Base-by-base conservation (phyloP, 306 rosid species). In the Ziziphus jujuba region DNA sequence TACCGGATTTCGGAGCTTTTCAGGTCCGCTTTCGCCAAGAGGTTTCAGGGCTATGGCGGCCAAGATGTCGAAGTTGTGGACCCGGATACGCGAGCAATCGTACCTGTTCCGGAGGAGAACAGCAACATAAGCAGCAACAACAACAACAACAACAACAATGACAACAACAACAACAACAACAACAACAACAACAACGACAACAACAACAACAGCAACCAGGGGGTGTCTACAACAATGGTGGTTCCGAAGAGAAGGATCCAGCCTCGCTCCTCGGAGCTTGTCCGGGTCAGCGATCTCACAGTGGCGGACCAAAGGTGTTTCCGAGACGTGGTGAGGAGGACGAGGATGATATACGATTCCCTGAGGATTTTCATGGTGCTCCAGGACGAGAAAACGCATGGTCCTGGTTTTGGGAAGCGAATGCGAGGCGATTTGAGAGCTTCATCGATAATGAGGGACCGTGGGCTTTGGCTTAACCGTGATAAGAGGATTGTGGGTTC, bases 401-500 rank as follows among this genome's bases (percentile, higher is more conserved):
- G 73, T 11, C 69, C 34, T 22, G 47, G 69, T 2, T 56, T 14
- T 48, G 48, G 53, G 5, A 80, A 57, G 61, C 77, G 76, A 49
- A 33, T 60, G 43, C 78, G 97, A 21, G 82, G 87, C 14, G 99
- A 90, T 77, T 66, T 95, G 48, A 71, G 70, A 22, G 99, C 96
- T 48, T 78, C 96, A 0, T 55, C 84, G 6, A 14, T 78, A 55
- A 83, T 95, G 87, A 84, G 83, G n/a, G 89, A 47, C 1, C 79
- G 80, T 1, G 92, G 90, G 0, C 47, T 95, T 68, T 95, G 99
- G 96, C 83, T 95, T 44, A 88, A 95, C 64, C 90, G 95, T 0
- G 99, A 95, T 16, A 88, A 90, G 75, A 70, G 99, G 25, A 90
- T 95, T 15, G 96, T 95, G 44, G 99, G 99, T 28, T 73, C 97